Base-by-base conservation (phyloP, 1,284 basidiomycete species). In the Microbotryomycetes sp. region DNA sequence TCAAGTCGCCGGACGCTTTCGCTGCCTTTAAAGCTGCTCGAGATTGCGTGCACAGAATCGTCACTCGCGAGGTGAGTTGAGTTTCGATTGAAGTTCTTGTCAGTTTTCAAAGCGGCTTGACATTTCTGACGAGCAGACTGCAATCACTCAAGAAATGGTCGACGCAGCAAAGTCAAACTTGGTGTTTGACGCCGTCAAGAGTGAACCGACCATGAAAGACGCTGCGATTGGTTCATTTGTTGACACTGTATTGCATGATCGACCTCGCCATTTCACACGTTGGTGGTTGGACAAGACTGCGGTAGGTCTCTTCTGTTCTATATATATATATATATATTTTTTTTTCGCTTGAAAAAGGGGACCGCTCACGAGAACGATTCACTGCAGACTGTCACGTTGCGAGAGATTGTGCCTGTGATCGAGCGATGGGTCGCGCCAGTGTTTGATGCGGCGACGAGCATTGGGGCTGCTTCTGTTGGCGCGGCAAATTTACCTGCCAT, bases 141-240 rank as follows among this genome's bases (percentile, higher is more conserved):
- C 81, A 47, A 78, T 98, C 16, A 88, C 90, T 52, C 81, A 84
- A 57, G 87, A 88, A 2, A 85, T 85, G 11, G 77, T 98, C n/a
- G 92, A 97, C 68, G 86, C 89, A 0, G 91, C 92, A 5, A 92
- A 94, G 78, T 90, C 88, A 60, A 88, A 84, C 57, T 84, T 97
- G 69, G 89, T 93, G 9, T 97, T 85, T 72, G 79, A 80, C 11
- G 85, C 90, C 7, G 85, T 92, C 0, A 84, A 85, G 70, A 79
- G 81, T 45, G 87, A 93, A 23, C 86, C 89, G 23, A 94, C 90
- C 2, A 84, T 88, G 26, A 82, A 83, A 11, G 81, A 84, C 63
- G 92, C 92, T 41, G 88, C 88, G 0, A 73, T 82, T 31, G 79
- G 81, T 26, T 91, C 89, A 0, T 94, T 92, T 76, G 78, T 81